phyloP scores from a whole-genome alignment of 257 asterid species.

The Fraxinus americana region DNA sequence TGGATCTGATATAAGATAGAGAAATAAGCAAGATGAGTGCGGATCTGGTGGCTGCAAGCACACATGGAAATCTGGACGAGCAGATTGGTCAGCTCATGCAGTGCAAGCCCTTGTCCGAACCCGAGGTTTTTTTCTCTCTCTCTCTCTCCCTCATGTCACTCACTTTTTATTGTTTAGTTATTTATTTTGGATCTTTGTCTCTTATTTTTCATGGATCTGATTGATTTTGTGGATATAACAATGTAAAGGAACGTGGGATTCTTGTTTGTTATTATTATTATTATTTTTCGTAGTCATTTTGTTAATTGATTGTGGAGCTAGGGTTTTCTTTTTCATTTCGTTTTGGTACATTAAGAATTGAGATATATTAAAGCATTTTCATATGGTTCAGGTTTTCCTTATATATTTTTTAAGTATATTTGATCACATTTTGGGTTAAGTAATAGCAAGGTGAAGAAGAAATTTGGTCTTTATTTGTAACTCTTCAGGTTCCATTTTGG shows the following conservation, averaged over 20 bases:
- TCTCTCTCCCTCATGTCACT: neutral
- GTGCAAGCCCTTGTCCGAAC: conserved; percentile 94
- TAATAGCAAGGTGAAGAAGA: neutral
- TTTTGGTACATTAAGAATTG: neutral
- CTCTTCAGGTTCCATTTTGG: neutral
- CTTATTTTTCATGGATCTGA: neutral
- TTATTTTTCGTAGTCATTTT: neutral
- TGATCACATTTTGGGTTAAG: neutral
- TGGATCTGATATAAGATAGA: conserved; percentile 38
- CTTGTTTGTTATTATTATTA: neutral
- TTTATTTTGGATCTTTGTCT: neutral
- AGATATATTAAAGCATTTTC: neutral
- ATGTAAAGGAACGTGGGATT: neutral
- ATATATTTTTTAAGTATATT: no score
- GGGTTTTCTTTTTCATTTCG: neutral
- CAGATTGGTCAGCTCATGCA: conserved; percentile 96
- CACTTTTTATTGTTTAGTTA: neutral
- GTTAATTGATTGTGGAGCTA: neutral
- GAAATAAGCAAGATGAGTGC: conserved; percentile 61
- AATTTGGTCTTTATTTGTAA: neutral
- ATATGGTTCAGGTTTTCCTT: neutral
- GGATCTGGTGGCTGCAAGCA: conserved; percentile 73
- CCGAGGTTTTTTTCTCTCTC: conserved; percentile 52
- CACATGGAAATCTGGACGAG: conserved; percentile 87
- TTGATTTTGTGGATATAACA: neutral